phyloP scores from a whole-genome alignment of 1,284 basidiomycete species.

The Ceratobasidium sp. region DNA sequence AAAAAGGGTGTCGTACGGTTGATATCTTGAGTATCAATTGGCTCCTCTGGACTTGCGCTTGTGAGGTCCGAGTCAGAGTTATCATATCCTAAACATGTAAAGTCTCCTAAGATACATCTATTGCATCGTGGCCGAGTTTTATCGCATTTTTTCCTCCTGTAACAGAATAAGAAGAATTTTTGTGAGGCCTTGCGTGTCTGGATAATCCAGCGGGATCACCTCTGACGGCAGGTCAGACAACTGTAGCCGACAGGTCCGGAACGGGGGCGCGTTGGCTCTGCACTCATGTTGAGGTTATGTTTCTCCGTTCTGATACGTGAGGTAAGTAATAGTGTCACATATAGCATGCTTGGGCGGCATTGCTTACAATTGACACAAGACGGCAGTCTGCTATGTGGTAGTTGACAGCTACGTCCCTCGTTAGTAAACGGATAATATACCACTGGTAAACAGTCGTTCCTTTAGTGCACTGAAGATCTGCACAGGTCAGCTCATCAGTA shows the following conservation, averaged over 20 bases:
- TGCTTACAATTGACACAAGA: too few relatives aligned
- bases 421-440: too few relatives aligned
- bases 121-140: conserved; percentile 5
- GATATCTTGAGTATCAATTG: not conserved
- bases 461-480: too few relatives aligned
- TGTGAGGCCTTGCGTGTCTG: not conserved
- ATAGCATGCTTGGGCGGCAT: too few relatives aligned
- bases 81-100: conserved; percentile 26
- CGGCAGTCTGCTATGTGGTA: too few relatives aligned
- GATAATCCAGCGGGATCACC: not conserved
- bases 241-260: not conserved
- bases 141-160: conserved; percentile 24
- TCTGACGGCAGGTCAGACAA: not conserved
- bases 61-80: not conserved
- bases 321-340: too few relatives aligned
- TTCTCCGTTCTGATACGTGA: too few relatives aligned
- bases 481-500: too few relatives aligned
- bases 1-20: not conserved
- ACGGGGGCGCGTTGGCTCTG: not conserved
- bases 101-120: conserved; percentile 5
- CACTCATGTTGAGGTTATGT: not conserved
- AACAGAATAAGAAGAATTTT: not conserved
- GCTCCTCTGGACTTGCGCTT: not conserved
- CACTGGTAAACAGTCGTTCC: too few relatives aligned
- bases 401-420: too few relatives aligned